Conservation (phyloP, 805 yeast genomes). For the Candida qinlingensis region DNA sequence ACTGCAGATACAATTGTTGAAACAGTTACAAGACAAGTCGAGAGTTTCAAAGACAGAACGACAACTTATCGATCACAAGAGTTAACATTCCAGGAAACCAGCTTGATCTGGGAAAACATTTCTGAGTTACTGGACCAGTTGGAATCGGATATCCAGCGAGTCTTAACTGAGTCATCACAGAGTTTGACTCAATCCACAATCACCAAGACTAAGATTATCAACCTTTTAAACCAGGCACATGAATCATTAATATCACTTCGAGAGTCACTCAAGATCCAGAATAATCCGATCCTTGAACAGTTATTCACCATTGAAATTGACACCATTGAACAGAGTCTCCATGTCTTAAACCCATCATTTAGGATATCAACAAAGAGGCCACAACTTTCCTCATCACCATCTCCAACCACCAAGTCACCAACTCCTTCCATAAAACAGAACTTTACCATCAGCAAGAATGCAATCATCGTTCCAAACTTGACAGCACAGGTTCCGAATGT, state of each 20-base stretch:
- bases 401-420: background rate
- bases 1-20: constrained; percentile 14
- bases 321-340: constrained; percentile 15
- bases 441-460: background rate
- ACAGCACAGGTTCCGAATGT: background rate
- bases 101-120: constrained; percentile 18
- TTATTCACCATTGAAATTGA: constrained; percentile 16
- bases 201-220: constrained; percentile 1
- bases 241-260: constrained; percentile 1
- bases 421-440: background rate
- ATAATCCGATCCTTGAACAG: constrained; percentile 10
- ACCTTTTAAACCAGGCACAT: constrained; percentile 1
- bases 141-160: constrained; percentile 12
- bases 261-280: constrained; percentile 7
- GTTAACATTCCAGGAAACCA: constrained; percentile 12
- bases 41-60: constrained; percentile 14
- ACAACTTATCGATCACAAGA: constrained; percentile 9
- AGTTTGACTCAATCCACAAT: background rate
- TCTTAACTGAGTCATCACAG: background rate
- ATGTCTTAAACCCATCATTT: constrained; percentile 10
- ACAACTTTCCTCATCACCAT: background rate
- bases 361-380: background rate
- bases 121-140: constrained; percentile 14
- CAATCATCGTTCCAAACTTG: background rate
- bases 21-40: constrained; percentile 18